Evolutionary conservation across 1,139 yeast species (phyloP).

Genomic region (Lodderomyces elongisporus): DNA sequence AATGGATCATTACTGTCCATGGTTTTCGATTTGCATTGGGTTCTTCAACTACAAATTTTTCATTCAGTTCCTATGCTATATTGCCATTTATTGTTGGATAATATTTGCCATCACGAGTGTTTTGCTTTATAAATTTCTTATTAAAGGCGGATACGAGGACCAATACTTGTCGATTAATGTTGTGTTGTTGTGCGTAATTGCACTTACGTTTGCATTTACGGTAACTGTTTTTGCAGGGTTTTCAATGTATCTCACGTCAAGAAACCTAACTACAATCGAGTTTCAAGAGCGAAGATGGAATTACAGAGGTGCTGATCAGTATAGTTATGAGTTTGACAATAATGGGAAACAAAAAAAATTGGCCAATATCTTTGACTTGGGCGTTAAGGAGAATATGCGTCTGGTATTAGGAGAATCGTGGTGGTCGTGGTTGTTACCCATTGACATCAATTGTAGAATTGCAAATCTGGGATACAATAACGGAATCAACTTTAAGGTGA

Average conservation of each 20-base stretch:
- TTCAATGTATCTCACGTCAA: constrained; percentile 53
- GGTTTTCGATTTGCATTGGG: constrained; percentile 92
- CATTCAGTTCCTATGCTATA: constrained; percentile 65
- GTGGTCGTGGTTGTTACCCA: constrained; percentile 71
- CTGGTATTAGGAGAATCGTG: constrained; percentile 67
- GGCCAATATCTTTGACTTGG: constrained; percentile 76
- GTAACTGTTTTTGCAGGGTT: constrained; percentile 55
- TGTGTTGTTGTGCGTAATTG: constrained; percentile 54
- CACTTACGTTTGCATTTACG: constrained; percentile 61
- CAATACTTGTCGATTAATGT: constrained; percentile 54
- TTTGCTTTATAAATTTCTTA: constrained; percentile 49
- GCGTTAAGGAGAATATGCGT: constrained; percentile 55
- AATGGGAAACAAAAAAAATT: constrained; percentile 25
- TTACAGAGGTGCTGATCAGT: constrained; percentile 35
- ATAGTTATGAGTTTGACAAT: constrained; percentile 36
- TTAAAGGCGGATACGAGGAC: constrained; percentile 29
- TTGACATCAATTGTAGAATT: constrained; percentile 25
- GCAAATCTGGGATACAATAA: constrained; percentile 26
- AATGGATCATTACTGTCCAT: constrained; percentile 95
- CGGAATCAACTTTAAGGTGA: constrained; percentile 50
- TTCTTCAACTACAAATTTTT: constrained; percentile 70
- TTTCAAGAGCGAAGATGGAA: constrained; percentile 49
- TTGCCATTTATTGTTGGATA: constrained; percentile 43
- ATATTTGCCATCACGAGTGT: constrained; percentile 34
- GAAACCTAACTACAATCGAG: constrained; percentile 80